phyloP scores from a whole-genome alignment of 1,284 basidiomycete genomes.

The Trichosporon asahii region DNA sequence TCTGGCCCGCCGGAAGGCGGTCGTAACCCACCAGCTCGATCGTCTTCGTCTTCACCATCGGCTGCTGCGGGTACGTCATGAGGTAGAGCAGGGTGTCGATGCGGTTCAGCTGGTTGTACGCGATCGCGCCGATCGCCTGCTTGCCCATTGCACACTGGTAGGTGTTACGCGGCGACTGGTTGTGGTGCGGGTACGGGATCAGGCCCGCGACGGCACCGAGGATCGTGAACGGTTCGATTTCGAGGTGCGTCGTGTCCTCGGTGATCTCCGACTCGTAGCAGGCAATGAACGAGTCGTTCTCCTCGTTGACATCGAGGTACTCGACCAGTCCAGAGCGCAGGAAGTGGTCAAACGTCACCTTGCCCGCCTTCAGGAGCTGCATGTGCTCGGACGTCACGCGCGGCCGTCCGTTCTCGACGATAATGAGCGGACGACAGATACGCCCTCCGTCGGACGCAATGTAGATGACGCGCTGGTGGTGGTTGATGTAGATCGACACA shows the following conservation, averaged over 20 bases:
- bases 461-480: slow-evolving; percentile 91
- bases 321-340: slow-evolving; percentile 93
- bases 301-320: slow-evolving; percentile 98
- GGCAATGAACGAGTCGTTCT: slow-evolving; percentile 96
- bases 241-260: slow-evolving; percentile 82
- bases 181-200: slow-evolving; percentile 99
- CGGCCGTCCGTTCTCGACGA: slow-evolving; percentile 80
- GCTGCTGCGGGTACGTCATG: slow-evolving; percentile 98
- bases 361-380: slow-evolving; percentile 71
- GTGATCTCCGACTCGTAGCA: slow-evolving; percentile 88
- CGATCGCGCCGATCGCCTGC: slow-evolving; percentile 99
- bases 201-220: slow-evolving; percentile 96
- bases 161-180: slow-evolving; percentile 97
- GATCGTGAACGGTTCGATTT: slow-evolving; percentile 98
- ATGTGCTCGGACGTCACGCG: slow-evolving; percentile 81
- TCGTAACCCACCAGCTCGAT: slow-evolving; percentile 97
- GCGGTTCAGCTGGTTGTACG: slow-evolving; percentile 94
- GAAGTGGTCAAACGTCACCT: slow-evolving; percentile 90
- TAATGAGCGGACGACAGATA: slow-evolving; percentile 97
- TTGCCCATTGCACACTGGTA: slow-evolving; percentile 99
- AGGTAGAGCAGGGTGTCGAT: slow-evolving; percentile 99
- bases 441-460: slow-evolving; percentile 97
- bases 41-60: slow-evolving; percentile 98
- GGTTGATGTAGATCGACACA: slow-evolving; percentile 94
- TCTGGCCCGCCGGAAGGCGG: slow-evolving; percentile 93